Conservation (phyloP, 2,329 filamentous ascomycete genomes). For the Stemphylium beticola region DNA sequence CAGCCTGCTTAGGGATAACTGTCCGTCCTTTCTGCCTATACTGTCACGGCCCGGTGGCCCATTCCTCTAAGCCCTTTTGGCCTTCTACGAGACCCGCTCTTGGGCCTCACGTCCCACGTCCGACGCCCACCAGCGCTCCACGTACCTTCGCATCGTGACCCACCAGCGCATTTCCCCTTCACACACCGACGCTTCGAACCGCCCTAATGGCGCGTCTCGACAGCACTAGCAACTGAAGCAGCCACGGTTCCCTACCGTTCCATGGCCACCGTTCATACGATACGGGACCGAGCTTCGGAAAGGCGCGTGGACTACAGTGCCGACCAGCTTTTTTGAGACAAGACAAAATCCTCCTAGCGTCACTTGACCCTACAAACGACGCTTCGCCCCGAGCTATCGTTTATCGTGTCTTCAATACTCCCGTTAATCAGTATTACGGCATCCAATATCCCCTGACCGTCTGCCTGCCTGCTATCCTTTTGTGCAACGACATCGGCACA, state of each 20-base stretch:
- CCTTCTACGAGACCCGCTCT: slow-evolving; percentile 42
- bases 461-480: slow-evolving; percentile 11
- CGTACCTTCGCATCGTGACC: slow-evolving; percentile 27
- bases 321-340: slow-evolving; percentile 26
- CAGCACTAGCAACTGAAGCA: slow-evolving; percentile 23
- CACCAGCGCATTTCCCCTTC: slow-evolving; percentile 22
- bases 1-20: not conserved
- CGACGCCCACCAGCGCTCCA: slow-evolving; percentile 28
- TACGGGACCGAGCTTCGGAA: slow-evolving; percentile 31
- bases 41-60: slow-evolving; percentile 36
- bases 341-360: slow-evolving; percentile 35
- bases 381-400: slow-evolving; percentile 16
- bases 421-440: slow-evolving; percentile 15
- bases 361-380: slow-evolving; percentile 35
- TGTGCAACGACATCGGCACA: slow-evolving; percentile 10
- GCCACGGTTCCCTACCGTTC: slow-evolving; percentile 25
- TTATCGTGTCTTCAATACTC: slow-evolving; percentile 14
- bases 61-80: slow-evolving; percentile 36
- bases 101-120: slow-evolving; percentile 29
- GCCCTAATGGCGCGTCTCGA: slow-evolving; percentile 17
- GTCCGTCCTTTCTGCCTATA: slow-evolving; percentile 19
- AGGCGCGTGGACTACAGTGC: slow-evolving; percentile 26
- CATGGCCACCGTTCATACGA: slow-evolving; percentile 28
- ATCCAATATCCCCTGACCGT: slow-evolving; percentile 14
- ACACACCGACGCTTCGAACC: slow-evolving; percentile 20